Evolutionary conservation across 345 rosid genomes (phyloP), one percentile per base, ranked within the genome.

Genomic region (Fremontodendron californicum): DNA sequence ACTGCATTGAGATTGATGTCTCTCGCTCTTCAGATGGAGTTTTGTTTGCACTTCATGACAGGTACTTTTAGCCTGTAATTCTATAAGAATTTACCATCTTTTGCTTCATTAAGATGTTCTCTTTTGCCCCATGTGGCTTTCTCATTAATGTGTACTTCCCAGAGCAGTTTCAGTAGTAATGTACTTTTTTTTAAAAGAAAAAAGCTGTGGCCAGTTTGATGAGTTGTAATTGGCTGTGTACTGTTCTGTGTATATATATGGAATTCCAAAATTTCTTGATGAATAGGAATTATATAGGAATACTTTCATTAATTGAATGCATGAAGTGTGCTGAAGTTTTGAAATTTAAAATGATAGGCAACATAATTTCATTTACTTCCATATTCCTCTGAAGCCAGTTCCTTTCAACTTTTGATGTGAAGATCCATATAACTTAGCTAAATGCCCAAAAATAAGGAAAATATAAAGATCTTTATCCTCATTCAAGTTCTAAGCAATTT

Each of bases 1-100:
- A 93, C 84, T 96, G 99, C 81, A 86, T 96, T 35, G 98, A 96
- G 90, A 87, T 96, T 77, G 99, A 93, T 84, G 89, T 93, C 70
- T 96, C 99, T 68, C 98, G 98, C 54, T 90, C 99, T 16, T 84
- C 84, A 61, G 99, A 96, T 85, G 97, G 99, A 79, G 87, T 85
- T 77, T 71, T 96, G 77, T 89, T 96, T 84, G 96, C 98, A 81
- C 90, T 96, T 6, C 98, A 93, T 77, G 94, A 93, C 77, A 92
- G 99, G 99, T 93, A 72, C 42, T 16, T 82, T 42, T 80, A 27
- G 73, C 68, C 55, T 46, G 33, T 55, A 75, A 63, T 55, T 55
- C 5, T 78, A 8, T 21, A 46, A 67, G 42, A 35, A 19, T n/a
- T n/a, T n/a, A n/a, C 46, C 46, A 46, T 46, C 52, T 70, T 48